Evolutionary conservation across 345 rosid genomes (phyloP), one percentile per base, ranked within the genome.

Genomic region (Nasturtium officinale): DNA sequence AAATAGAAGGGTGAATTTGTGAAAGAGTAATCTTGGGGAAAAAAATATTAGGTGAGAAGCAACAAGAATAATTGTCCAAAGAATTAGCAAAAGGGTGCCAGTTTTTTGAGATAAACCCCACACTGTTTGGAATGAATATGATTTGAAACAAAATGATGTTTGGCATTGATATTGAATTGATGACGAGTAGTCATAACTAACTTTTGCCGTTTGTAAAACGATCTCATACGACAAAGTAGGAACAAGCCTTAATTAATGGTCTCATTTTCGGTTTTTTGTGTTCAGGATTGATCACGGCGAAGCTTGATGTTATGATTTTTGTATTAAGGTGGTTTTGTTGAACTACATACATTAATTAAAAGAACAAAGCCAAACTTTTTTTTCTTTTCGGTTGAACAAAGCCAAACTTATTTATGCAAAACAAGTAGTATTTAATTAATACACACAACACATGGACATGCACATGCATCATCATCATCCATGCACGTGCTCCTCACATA

Each of bases 401-500:
- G n/a, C 48, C 56, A 73, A 46, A 32, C 4, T 73, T 11, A 23
- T 32, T 8, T 40, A 15, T 72, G 45, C 33, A 71, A 61, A 32
- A 6, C 7, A 32, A 7, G 9, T 6, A 29, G 5, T 29, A 4
- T 29, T 29, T 29, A 7, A 32, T 32, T 2, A 32, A 46, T 55
- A 73, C 47, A 23, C 18, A 59, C 35, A 23, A 23, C 59, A 75
- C 74, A 75, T 69, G 74, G 62, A 61, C 58, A 68, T 68, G 64
- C 74, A 75, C 74, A 75, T 75, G 74, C 69, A 61, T 26, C 52
- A 65, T n/a, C 67, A 23, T 23, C 25, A 50, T 18, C 61, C 69
- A 75, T 68, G 74, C 79, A 75, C 79, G 79, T 68, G 79, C 74
- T 69, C 16, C 51, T 61, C 74, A 53, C 69, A 53, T 75, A 61